A percentile compares a stretch with the other conserved stretches of the same genome.
Conservation (phyloP, 2,329 filamentous ascomycete species). For the Fusarium setosum region DNA sequence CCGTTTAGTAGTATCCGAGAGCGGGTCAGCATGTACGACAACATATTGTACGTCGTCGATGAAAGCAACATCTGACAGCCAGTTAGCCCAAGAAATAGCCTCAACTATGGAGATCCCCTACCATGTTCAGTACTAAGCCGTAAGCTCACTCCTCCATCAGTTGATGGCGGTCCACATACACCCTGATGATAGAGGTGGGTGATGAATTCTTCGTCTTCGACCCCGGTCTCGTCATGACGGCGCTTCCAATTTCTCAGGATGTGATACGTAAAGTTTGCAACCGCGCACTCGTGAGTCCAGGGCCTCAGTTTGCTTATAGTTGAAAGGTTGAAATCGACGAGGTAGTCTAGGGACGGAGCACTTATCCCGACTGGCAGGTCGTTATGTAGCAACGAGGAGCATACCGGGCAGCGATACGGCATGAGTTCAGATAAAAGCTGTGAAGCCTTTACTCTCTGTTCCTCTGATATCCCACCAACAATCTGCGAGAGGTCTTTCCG, state of each 20-base stretch:
- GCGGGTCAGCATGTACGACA: not conserved
- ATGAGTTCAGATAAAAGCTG: not conserved
- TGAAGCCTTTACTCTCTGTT: not conserved
- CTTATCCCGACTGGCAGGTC: not conserved
- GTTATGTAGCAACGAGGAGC: not conserved
- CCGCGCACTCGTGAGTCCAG: not conserved
- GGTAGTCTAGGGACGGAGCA: not conserved
- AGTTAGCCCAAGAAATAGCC: not conserved
- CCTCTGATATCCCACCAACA: not conserved
- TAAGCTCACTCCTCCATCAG: not conserved
- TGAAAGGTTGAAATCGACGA: not conserved
- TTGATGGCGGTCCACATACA: not conserved
- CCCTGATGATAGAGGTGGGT: not conserved
- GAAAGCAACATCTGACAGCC: not conserved
- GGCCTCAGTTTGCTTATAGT: not conserved
- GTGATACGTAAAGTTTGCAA: not conserved
- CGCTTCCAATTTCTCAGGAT: not conserved
- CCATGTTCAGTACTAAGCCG: not conserved
- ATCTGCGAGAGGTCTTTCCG: not conserved
- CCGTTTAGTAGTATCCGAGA: not conserved
- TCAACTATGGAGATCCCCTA: not conserved
- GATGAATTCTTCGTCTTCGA: not conserved
- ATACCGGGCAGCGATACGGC: not conserved
- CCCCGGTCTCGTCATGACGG: not conserved
- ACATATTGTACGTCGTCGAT: not conserved